A percentile compares a stretch with the other conserved stretches of the same genome.
Evolutionary conservation across 495 filamentous ascomycete genomes (phyloP).

Genomic region (Lepraria neglecta): DNA sequence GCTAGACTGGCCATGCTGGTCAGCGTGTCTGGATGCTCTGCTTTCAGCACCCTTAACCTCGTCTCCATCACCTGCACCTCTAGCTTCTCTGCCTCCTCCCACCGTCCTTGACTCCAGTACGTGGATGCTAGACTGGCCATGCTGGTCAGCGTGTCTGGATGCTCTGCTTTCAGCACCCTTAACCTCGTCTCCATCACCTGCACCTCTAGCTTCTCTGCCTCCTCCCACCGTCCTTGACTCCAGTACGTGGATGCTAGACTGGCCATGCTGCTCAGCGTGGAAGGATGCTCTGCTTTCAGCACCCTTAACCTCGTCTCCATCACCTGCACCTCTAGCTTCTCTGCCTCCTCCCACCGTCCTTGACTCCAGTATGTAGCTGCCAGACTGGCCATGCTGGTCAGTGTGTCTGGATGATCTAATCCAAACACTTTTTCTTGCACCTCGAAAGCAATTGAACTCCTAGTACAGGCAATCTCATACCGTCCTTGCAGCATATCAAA

Average conservation of each 20-base stretch:
- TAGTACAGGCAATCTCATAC: constrained; percentile 27
- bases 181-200: constrained; percentile 25
- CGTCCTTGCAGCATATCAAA: constrained; percentile 19
- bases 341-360: not conserved
- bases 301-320: not conserved
- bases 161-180: constrained; percentile 26
- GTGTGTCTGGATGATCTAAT: not conserved
- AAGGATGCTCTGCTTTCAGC: constrained; percentile 28
- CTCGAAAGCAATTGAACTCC: constrained; percentile 13
- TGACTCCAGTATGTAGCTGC: too few species aligned
- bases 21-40: constrained; percentile 26
- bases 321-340: not conserved
- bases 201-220: constrained; percentile 28
- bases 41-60: not conserved
- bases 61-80: not conserved
- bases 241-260: constrained; percentile 27
- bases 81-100: not conserved
- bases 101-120: not conserved
- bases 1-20: constrained; percentile 23
- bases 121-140: too few species aligned
- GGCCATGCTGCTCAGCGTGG: constrained; percentile 29
- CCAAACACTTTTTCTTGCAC: constrained; percentile 25
- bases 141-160: constrained; percentile 28
- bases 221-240: constrained; percentile 28
- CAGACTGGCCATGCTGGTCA: not conserved